Conservation (phyloP, 2,329 filamentous ascomycete species). For the Stemphylium vesicarium region DNA sequence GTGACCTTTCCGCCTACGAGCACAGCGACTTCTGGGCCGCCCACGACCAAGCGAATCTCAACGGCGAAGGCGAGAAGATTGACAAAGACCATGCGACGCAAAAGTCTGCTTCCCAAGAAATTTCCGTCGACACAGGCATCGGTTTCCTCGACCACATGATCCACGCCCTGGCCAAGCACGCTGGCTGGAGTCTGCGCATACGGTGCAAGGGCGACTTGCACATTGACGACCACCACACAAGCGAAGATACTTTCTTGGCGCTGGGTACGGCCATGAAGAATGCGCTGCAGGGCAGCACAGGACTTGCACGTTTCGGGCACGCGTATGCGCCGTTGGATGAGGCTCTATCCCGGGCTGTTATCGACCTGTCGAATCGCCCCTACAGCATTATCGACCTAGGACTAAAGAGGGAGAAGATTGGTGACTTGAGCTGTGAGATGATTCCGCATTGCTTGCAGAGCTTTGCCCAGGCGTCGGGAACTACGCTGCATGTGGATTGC, state of each 20-base stretch:
- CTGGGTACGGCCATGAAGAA: constrained; percentile 83
- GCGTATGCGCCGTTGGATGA: constrained; percentile 96
- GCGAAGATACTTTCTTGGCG: constrained; percentile 93
- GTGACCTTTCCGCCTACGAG: constrained; percentile 64
- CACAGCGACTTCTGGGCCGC: constrained; percentile 43
- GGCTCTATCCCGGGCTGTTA: constrained; percentile 88
- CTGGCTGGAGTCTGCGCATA: constrained; percentile 88
- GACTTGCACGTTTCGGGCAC: constrained; percentile 87
- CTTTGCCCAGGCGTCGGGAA: constrained; percentile 86
- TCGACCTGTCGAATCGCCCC: constrained; percentile 93
- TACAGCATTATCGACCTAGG: constrained; percentile 84
- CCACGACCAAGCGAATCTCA: constrained; percentile 54
- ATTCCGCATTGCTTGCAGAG: constrained; percentile 93
- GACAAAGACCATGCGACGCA: constrained; percentile 79
- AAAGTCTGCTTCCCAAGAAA: constrained; percentile 81
- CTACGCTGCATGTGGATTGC: constrained; percentile 96
- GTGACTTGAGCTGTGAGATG: constrained; percentile 90
- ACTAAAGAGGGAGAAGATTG: constrained; percentile 89
- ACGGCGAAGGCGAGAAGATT: constrained; percentile 39
- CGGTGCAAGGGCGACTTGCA: constrained; percentile 87
- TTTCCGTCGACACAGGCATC: constrained; percentile 89
- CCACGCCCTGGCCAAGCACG: constrained; percentile 93
- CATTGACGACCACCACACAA: constrained; percentile 98
- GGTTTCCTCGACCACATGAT: constrained; percentile 99
- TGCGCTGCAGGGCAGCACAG: constrained; percentile 77